Percentiles rank a stretch among this genome's conserved stretches.
phyloP scores from a whole-genome alignment of 805 yeast genomes.

The Ogataea glucozyma region DNA sequence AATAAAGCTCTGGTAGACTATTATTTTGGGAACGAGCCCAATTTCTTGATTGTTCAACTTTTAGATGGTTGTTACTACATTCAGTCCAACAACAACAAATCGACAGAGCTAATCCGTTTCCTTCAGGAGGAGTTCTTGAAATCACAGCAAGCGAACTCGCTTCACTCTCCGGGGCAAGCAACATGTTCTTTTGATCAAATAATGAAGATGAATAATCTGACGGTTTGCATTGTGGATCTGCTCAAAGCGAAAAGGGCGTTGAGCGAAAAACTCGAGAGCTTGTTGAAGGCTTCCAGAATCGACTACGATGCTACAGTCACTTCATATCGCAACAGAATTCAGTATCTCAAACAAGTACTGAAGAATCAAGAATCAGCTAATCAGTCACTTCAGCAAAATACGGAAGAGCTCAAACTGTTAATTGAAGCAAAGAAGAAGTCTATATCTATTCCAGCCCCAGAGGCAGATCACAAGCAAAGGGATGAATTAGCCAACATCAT shows the following conservation, averaged over 20 bases:
- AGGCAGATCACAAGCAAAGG: constrained; percentile 1
- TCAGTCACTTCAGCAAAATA: constrained; percentile 2
- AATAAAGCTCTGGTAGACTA: constrained; percentile 23
- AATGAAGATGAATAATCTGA: constrained; percentile 43
- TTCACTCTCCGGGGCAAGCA: constrained; percentile 17
- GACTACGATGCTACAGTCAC: background rate
- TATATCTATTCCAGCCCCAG: background rate
- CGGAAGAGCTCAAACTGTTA: constrained; percentile 2
- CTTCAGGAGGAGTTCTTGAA: constrained; percentile 12
- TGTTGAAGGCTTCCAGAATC: background rate
- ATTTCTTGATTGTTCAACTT: constrained; percentile 31
- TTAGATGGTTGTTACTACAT: constrained; percentile 36
- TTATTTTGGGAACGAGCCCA: constrained; percentile 22
- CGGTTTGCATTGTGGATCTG: constrained; percentile 39
- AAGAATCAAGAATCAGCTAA: constrained; percentile 4
- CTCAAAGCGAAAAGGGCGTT: constrained; percentile 21
- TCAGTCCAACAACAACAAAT: constrained; percentile 15
- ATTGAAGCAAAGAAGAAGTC: constrained; percentile 2
- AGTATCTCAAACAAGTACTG: constrained; percentile 5
- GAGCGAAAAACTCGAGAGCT: constrained; percentile 8
- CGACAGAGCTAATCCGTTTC: constrained; percentile 14
- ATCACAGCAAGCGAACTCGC: constrained; percentile 5
- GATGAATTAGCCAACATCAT: constrained; percentile 19
- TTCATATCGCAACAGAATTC: background rate
- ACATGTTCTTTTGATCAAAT: constrained; percentile 42